Base-by-base conservation (phyloP, 148 eudicot genomes). In the Spergularia bocconei region DNA sequence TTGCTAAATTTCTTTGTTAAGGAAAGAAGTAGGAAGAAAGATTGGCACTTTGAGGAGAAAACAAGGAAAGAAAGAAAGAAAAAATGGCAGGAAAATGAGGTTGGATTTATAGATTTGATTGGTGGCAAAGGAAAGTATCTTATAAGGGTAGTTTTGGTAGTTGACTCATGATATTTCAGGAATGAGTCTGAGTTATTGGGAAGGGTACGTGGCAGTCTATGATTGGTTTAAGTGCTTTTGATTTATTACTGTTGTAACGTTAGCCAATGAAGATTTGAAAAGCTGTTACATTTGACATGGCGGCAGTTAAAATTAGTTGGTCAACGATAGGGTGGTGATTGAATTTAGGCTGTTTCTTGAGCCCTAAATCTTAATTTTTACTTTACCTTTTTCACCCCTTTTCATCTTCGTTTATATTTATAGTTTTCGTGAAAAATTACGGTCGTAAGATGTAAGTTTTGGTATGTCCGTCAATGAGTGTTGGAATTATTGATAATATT, bases 201-300 rank as follows among this genome's bases (percentile, higher is more conserved):
- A 33, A 15, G 56, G 21, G 20, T 39, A 54, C 19, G 48, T 68
- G 79, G 36, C 52, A 39, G 8, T 44, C 29, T 75, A 11, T 67
- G 33, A 56, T 68, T 76, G 72, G 63, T 53, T 39, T 23, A 23
- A 23, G 63, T 21, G 2, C 15, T 23, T 25, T 9, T 67, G 52
- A 13, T 67, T 38, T 67, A 47, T 39, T 29, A 48, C 61, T 54
- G 51, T 51, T 29, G 48, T 44, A 55, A 25, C 57, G 53, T 58
- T 68, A 65, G 67, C 58, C 73, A 19, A 76, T 12, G 72, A 57
- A 58, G 57, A 68, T 57, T 47, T 50, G 11, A 20, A 20, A 21
- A 25, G 38, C 16, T 19, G 41, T 76, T 33, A 41, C 67, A 57
- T 76, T n/a, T 23, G 23, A 17, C 13, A 48, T 20, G 15, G 57